Base-by-base conservation (phyloP, 345 rosid species). In the Odontarrhena argentea region DNA sequence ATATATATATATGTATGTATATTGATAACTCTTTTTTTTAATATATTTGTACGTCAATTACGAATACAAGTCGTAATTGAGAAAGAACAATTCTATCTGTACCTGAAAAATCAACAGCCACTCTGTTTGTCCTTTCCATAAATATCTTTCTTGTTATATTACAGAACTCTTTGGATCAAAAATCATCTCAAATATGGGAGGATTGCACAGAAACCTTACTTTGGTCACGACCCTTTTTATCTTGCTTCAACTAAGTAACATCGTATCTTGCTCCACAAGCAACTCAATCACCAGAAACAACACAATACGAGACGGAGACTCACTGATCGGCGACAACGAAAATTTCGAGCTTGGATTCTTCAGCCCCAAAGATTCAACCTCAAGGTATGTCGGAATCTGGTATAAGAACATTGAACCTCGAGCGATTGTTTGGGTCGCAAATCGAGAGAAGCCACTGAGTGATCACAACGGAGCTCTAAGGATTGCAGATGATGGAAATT, bases 371-470 rank as follows among this genome's bases (percentile, higher is more conserved):
- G 62, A 64, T 28, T 80, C 92, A 4, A 66, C 74, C 1, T 68
- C 45, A 3, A 60, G 89, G 51, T 88, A 80, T 66, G 69, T 88
- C 2, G 96, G 97, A 12, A 83, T 91, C 4, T 71, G 93, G 90
- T 91, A 85, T 65, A 36, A 78, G 76, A 62, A 73, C 52, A 70
- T 59, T 49, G 74, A 78, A 7, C 68, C 50, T 2, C 48, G 37
- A 13, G 24, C 86, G 1, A 64, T 79, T 28, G 78, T 86, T 1
- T 88, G 97, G 96, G 82, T 88, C 0, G 97, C 96, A 0, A 91
- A 91, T 47, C 74, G 90, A 69, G 81, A 83, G 2, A 70, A 1
- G 4, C 88, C 97, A 41, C 40, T 91, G 12, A 50, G 65, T 1
- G 77, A 65, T 57, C 32, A 10, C 53, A 67, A 40, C 10, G 97